A percentile compares a stretch with the other conserved stretches of the same genome.
Evolutionary conservation across 1,139 yeast species (phyloP).

Genomic region (Pichia sp.): DNA sequence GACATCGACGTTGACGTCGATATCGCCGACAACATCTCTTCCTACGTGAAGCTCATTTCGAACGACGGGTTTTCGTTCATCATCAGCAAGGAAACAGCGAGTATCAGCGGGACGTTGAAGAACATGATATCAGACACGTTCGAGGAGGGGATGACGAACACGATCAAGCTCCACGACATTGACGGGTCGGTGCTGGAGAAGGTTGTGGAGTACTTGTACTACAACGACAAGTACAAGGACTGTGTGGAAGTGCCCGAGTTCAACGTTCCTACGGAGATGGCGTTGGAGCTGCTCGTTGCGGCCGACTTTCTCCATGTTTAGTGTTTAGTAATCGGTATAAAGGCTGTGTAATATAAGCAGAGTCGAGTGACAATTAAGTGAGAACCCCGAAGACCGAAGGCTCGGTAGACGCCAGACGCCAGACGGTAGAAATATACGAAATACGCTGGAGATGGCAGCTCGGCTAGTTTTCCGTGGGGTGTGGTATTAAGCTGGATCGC

Average conservation of each 20-base stretch:
- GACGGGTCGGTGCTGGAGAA: slow-evolving; percentile 56
- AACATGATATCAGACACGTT: slow-evolving; percentile 54
- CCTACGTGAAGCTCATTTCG: slow-evolving; percentile 63
- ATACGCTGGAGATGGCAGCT: too few species aligned
- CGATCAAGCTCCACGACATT: slow-evolving; percentile 49
- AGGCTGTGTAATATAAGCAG: too few species aligned
- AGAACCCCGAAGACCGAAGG: too few species aligned
- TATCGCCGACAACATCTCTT: neutral
- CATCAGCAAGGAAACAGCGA: slow-evolving; percentile 74
- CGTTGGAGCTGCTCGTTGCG: slow-evolving; percentile 84
- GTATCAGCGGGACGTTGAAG: slow-evolving; percentile 76
- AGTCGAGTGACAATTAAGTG: too few species aligned
- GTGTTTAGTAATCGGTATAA: too few species aligned
- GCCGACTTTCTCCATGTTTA: slow-evolving; percentile 81
- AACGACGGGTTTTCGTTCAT: slow-evolving; percentile 69
- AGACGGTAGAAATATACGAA: too few species aligned
- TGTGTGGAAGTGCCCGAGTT: slow-evolving; percentile 74
- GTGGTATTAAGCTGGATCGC: too few species aligned
- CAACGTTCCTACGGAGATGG: slow-evolving; percentile 90
- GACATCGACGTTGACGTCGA: neutral
- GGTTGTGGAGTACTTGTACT: slow-evolving; percentile 83
- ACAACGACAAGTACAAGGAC: slow-evolving; percentile 67
- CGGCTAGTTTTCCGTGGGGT: too few species aligned
- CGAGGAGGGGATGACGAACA: slow-evolving; percentile 38
- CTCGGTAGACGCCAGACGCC: too few species aligned